These are phyloP conservation scores for Xylariaceae sp. DNA, from an alignment of 2,329 filamentous ascomycete species.

Conservation along the genomic window DNA sequence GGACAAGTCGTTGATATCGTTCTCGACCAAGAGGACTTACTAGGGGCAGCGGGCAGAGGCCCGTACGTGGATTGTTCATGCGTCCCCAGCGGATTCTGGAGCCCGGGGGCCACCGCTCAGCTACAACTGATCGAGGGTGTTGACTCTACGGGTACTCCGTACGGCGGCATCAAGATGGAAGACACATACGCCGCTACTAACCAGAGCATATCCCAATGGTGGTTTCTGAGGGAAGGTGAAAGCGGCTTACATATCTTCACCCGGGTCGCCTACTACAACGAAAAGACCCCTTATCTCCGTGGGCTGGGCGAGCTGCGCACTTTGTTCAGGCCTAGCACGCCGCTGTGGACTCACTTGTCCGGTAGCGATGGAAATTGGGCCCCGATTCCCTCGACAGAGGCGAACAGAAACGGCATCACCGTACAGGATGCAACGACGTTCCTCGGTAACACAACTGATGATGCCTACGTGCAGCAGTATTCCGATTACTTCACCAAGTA, in stretches of 20 bases:
- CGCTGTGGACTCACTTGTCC: conserved; percentile 63
- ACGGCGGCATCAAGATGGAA: conserved; percentile 61
- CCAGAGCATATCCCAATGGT: conserved; percentile 64
- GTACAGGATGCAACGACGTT: conserved; percentile 69
- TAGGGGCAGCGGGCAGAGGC: conserved; percentile 52
- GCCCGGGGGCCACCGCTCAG: conserved; percentile 53
- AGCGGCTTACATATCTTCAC: conserved; percentile 65
- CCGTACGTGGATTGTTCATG: conserved; percentile 67
- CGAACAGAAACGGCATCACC: conserved; percentile 44
- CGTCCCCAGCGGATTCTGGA: conserved; percentile 60
- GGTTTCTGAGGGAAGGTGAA: conserved; percentile 64
- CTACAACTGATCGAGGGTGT: conserved; percentile 54
- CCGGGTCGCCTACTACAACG: conserved; percentile 60
- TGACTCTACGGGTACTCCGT: conserved; percentile 53
- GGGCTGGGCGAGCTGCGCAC: conserved; percentile 64
- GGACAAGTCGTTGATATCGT: conserved; percentile 40
- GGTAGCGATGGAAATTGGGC: conserved; percentile 58
- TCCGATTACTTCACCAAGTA: conserved; percentile 69
- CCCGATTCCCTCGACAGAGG: conserved; percentile 51
- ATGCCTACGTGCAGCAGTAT: conserved; percentile 58
- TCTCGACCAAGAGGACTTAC: conserved; percentile 49
- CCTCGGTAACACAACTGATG: conserved; percentile 53
- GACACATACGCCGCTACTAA: conserved; percentile 61
- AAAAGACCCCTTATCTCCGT: conserved; percentile 55
- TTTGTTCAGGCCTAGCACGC: conserved; percentile 60